These are phyloP conservation scores for Rhodotorula babjevae DNA, from an alignment of 768 basidiomycete species.

Conservation along the genomic window DNA sequence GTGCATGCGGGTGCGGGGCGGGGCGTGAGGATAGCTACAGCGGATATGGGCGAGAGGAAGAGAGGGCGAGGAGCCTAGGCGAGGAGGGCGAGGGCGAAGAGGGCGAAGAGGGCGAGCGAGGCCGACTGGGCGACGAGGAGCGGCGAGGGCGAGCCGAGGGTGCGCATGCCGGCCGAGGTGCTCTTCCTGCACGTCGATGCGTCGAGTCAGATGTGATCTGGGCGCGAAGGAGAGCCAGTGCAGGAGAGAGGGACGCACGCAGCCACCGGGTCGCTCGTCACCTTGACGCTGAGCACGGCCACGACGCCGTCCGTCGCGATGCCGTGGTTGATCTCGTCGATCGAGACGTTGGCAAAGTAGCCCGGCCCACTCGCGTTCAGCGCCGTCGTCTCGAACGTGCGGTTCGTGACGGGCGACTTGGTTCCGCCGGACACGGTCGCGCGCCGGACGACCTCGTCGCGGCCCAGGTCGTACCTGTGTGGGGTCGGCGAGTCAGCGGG, in stretches of 20 bases:
- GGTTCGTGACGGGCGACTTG: conserved; percentile 51
- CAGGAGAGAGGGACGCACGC: conserved; percentile 1
- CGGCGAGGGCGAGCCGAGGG: background rate
- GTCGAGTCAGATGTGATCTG: background rate
- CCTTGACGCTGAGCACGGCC: conserved; percentile 67
- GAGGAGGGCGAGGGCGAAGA: conserved; percentile 14
- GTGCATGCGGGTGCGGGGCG: no score
- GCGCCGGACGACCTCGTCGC: conserved; percentile 82
- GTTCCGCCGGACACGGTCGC: conserved; percentile 65
- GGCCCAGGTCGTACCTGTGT: conserved; percentile 69
- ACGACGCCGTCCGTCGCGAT: conserved; percentile 73
- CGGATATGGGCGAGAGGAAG: no score
- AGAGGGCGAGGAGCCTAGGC: background rate
- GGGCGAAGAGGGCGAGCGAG: background rate
- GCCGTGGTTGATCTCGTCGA: conserved; percentile 47
- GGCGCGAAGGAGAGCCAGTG: background rate
- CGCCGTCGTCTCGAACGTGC: conserved; percentile 22
- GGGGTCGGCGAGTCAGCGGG: background rate
- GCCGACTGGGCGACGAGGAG: conserved; percentile 8
- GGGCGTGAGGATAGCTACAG: no score
- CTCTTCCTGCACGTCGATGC: background rate
- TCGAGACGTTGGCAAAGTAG: conserved; percentile 20
- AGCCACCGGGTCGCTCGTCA: conserved; percentile 51
- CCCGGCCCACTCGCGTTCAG: background rate
- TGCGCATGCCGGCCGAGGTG: background rate